phyloP scores from a whole-genome alignment of 1,284 basidiomycete genomes.

The Erythrobasidium hasegawianum region DNA sequence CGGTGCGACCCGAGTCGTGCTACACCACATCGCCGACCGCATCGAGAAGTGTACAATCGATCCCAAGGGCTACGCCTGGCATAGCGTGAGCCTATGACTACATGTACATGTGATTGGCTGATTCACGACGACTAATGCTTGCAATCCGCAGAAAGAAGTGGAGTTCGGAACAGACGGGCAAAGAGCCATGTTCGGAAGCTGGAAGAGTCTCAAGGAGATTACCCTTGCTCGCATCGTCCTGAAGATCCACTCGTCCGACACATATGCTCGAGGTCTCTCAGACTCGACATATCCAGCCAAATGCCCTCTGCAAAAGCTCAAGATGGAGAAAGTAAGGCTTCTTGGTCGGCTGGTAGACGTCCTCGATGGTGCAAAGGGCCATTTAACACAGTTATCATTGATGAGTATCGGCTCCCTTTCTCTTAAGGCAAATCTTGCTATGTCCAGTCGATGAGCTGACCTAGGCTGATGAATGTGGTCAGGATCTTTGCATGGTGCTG shows the following conservation, averaged over 20 bases:
- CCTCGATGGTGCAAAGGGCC: conserved; percentile 18
- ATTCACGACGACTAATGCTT: not conserved
- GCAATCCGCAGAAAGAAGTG: conserved; percentile 14
- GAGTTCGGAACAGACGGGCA: conserved; percentile 27
- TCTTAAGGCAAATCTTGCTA: not conserved
- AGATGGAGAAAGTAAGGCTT: conserved; percentile 27
- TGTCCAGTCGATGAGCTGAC: too few species aligned
- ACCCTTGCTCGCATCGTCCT: conserved; percentile 5
- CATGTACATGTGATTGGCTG: not conserved
- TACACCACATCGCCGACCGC: not conserved
- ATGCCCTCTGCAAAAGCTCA: conserved; percentile 17
- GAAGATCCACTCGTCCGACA: conserved; percentile 6
- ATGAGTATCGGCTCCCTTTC: conserved; percentile 5
- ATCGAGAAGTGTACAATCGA: conserved; percentile 25
- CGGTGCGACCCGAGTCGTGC: conserved; percentile 19
- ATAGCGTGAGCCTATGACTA: conserved; percentile 4
- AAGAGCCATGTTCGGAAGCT: conserved; percentile 13
- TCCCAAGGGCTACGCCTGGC: conserved; percentile 21
- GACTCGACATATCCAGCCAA: conserved; percentile 7
- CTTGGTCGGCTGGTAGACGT: conserved; percentile 8
- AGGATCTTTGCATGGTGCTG: conserved; percentile 14
- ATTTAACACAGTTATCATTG: conserved; percentile 9
- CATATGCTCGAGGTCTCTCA: not conserved
- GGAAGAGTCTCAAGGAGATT: conserved; percentile 18
- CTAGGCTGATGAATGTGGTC: too few species aligned